A percentile compares a stretch with the other conserved stretches of the same genome.
Evolutionary conservation across 768 basidiomycete genomes (phyloP).

Genomic region (Lactifluus pinguis): DNA sequence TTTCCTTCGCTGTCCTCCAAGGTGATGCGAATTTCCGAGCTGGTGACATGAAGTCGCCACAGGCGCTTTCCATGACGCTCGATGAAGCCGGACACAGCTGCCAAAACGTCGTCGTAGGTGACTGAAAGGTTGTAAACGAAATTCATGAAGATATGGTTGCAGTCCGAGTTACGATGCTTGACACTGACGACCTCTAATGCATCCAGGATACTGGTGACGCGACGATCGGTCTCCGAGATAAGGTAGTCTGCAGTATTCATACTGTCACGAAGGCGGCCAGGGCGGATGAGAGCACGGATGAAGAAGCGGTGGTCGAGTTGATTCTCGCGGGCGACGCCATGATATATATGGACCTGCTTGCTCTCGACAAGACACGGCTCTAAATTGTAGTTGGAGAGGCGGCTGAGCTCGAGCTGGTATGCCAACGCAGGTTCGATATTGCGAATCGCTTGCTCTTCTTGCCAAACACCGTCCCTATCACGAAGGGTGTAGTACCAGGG

Average conservation of each 20-base stretch:
- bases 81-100: conserved; percentile 97
- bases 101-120: conserved; percentile 92
- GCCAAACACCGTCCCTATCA: conserved; percentile 64
- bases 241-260: conserved; percentile 98
- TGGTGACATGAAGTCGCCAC: conserved; percentile 97
- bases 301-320: conserved; percentile 98
- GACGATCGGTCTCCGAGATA: conserved; percentile 95
- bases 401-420: conserved; percentile 94
- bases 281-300: conserved; percentile 91
- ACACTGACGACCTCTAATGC: conserved; percentile 90
- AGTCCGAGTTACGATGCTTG: conserved; percentile 85
- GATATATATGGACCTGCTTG: conserved; percentile 97
- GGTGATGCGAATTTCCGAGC: conserved; percentile 91
- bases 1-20: conserved; percentile 94
- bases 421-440: conserved; percentile 98
- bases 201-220: conserved; percentile 89
- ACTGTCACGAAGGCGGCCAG: conserved; percentile 82
- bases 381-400: conserved; percentile 93
- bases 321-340: conserved; percentile 90
- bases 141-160: conserved; percentile 99
- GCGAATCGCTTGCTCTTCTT: conserved; percentile 91
- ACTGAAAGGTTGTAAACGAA: conserved; percentile 96
- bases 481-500: conserved; percentile 93
- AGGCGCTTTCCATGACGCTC: conserved; percentile 97
- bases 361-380: conserved; percentile 94